phyloP scores from a whole-genome alignment of 2,329 filamentous ascomycete genomes.

The Orbilia brochopaga region DNA sequence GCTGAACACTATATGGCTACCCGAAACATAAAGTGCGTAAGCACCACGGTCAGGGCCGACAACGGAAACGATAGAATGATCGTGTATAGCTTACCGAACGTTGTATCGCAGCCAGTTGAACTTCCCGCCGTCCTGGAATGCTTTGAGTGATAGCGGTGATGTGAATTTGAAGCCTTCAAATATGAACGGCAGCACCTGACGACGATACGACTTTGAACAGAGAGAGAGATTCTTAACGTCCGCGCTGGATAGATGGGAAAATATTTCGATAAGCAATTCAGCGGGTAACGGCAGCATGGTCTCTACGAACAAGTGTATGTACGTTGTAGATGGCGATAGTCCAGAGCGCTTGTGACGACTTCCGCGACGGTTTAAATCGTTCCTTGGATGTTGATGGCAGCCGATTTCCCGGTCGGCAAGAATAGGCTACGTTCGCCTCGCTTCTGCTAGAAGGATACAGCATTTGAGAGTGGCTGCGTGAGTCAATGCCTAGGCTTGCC shows the following conservation, averaged over 20 bases:
- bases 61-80: neutral
- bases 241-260: neutral
- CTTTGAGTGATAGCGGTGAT: neutral
- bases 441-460: neutral
- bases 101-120: neutral
- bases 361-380: neutral
- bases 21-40: neutral
- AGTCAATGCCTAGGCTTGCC: too few relatives aligned
- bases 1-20: neutral
- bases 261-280: slow-evolving; percentile 11
- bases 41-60: neutral
- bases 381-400: neutral
- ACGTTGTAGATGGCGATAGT: too few relatives aligned
- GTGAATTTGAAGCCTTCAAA: neutral
- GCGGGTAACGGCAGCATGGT: slow-evolving; percentile 2
- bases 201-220: slow-evolving; percentile 5
- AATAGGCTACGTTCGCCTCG: neutral
- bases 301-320: neutral
- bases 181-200: neutral
- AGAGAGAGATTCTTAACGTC: slow-evolving; percentile 5
- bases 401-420: neutral
- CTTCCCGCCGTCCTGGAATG: neutral
- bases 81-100: slow-evolving; percentile 6
- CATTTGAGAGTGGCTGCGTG: too few relatives aligned
- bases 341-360: neutral